A percentile compares a stretch with the other conserved stretches of the same genome.
Evolutionary conservation across 1,284 basidiomycete species (phyloP).

Genomic region (Gastroboletus turbinatus): DNA sequence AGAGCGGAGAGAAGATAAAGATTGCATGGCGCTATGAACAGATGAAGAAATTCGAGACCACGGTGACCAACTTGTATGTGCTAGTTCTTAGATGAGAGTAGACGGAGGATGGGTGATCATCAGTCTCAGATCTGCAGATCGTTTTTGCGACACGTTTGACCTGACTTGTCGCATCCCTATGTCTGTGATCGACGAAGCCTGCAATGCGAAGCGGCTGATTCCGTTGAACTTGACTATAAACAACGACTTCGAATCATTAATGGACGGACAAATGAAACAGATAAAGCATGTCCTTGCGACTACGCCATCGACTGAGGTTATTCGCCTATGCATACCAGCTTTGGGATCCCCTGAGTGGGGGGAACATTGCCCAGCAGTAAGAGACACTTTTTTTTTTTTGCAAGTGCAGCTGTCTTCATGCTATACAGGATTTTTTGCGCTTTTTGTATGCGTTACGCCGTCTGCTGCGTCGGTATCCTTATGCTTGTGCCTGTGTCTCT

Average conservation of each 20-base stretch:
- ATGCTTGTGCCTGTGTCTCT: slow-evolving; percentile 65
- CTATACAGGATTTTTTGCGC: slow-evolving; percentile 58
- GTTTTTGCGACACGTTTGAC: slow-evolving; percentile 74
- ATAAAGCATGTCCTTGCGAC: slow-evolving; percentile 24
- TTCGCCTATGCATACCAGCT: slow-evolving; percentile 67
- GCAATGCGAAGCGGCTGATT: slow-evolving; percentile 38
- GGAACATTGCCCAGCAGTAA: slow-evolving; percentile 54
- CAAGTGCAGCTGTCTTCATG: slow-evolving; percentile 8
- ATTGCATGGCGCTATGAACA: slow-evolving; percentile 96
- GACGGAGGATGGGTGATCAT: slow-evolving; percentile 12
- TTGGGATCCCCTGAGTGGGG: slow-evolving; percentile 78
- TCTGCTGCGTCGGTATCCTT: slow-evolving; percentile 57
- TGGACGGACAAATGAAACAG: slow-evolving; percentile 11
- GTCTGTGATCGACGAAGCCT: slow-evolving; percentile 46
- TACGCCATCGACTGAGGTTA: slow-evolving; percentile 34
- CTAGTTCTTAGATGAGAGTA: slow-evolving; percentile 16
- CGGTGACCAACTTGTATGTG: slow-evolving; percentile 59
- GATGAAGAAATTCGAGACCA: slow-evolving; percentile 91
- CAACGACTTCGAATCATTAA: slow-evolving; percentile 3
- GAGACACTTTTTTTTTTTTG: slow-evolving; percentile 2
- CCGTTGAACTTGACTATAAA: slow-evolving; percentile 30
- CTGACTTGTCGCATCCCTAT: slow-evolving; percentile 60
- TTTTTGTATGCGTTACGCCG: slow-evolving; percentile 69
- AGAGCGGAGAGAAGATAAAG: slow-evolving; percentile 59
- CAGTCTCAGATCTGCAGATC: slow-evolving; percentile 47